Evolutionary conservation across 352 stramenopile genomes (phyloP), one percentile per base, ranked within the genome.

Genomic region (Globisporangium spiculum): DNA sequence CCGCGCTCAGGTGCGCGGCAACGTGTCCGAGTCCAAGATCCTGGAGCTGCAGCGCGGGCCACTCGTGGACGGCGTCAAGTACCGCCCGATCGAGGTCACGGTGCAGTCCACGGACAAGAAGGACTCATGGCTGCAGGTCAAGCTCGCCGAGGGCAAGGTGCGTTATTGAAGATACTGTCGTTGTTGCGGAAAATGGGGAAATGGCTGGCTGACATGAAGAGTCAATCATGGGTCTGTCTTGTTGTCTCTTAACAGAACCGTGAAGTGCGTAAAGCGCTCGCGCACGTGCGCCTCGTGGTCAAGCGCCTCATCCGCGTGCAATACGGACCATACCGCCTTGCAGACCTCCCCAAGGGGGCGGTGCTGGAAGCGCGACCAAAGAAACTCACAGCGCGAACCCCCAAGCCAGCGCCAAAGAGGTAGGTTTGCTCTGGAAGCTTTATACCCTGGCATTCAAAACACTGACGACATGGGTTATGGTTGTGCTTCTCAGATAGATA

Each of bases 101-200:
- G 73, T 93, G 30, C 78, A 94, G 72, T 92, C 84, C 20, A 90
- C 75, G 1, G 86, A 94, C 70, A 94, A 91, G 70, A 94, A 95
- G 63, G 86, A 97, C 72, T 94, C 84, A 56, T 98, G 92, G 91
- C 81, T 97, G 10, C 79, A 94, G 64, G 80, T 98, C 3, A 85
- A 88, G 30, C 76, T 97, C 46, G 75, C 82, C 0, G 92, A 98
- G 74, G 91, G 92, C 48, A 97, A 97, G 74, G 86, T 92, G 63
- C 54, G 60, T 50, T 44, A 58, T 63, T 46, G 26, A 24, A 27
- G 50, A 48, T 65, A 24, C 18, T 52, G 44, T 4, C 7, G 7
- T 6, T 48, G 16, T 41, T 36, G 18, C 53, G 52, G 27, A 46
- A 44, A 46, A 46, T 67, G 18, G 16, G 4, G 5, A 27, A 36